Evolutionary conservation across 345 rosid species (phyloP).

Genomic region (Brassica juncea): DNA sequence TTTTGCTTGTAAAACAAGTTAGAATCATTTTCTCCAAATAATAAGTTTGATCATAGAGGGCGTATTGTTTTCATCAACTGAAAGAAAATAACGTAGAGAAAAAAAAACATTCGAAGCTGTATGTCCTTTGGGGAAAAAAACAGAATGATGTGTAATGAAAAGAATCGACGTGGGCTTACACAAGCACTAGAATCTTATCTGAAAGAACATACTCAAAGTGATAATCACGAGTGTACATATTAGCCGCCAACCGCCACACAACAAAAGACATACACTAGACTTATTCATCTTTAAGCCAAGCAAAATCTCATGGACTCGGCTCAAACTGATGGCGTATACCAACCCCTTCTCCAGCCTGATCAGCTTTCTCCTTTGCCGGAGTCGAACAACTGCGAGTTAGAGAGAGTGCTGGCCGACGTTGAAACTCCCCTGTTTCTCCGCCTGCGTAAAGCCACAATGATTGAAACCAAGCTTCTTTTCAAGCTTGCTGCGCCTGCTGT

Average conservation of each 20-base stretch:
- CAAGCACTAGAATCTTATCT: not conserved
- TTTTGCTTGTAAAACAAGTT: not conserved
- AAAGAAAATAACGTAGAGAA: not conserved
- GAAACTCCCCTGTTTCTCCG: constrained; percentile 12
- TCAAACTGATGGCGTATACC: constrained; percentile 7
- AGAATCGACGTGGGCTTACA: not conserved
- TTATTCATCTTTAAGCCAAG: not conserved
- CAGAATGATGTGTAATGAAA: not conserved
- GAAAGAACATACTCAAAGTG: not conserved
- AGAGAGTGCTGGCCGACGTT: constrained; percentile 17
- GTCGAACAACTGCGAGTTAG: constrained; percentile 26
- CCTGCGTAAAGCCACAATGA: constrained; percentile 18
- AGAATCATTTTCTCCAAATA: not conserved
- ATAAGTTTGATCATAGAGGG: not conserved
- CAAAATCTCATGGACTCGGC: constrained; percentile 14
- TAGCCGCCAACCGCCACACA: not conserved
- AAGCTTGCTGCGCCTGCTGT: constrained; percentile 54
- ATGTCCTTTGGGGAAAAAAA: not conserved
- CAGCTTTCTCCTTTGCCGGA: not conserved
- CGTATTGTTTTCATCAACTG: not conserved
- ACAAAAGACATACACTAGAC: not conserved
- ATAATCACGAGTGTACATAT: not conserved
- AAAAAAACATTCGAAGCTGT: not conserved
- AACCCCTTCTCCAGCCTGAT: constrained; percentile 19
- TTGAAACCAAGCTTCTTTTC: constrained; percentile 45